Evolutionary conservation across 306 rosid genomes (phyloP), one percentile per base, ranked within the genome.

Genomic region (Vigna mungo): DNA sequence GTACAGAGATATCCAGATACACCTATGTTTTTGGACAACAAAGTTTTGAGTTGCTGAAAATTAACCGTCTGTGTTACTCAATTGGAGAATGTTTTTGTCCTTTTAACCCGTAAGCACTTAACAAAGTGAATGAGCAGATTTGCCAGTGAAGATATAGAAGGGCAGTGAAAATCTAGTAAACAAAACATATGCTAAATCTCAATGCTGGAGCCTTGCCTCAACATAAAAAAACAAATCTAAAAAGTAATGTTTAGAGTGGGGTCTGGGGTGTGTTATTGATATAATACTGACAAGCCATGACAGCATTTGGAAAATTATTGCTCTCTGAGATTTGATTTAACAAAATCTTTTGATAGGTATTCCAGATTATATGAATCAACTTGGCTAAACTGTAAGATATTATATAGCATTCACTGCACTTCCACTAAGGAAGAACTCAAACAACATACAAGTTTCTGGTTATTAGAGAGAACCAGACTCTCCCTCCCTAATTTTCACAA

Each of bases 51-150:
- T 60, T 25, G 69, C 56, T 34, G 43, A 72, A 56, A 52, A 54
- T 43, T 37, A 62, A 78, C 46, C 52, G 30, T 52, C 13, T 5
- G 6, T 34, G 20, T 39, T 43, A 32, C 64, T 60, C 64, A 17
- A 52, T 70, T 56, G 73, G 61, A 69, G 77, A 52, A 71, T 34
- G n/a, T 16, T 25, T 32, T 67, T 25, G 49, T n/a, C 25, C 71
- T 56, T 81, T 48, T 48, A 72, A 69, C 62, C 68, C 44, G 55
- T 37, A 75, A 75, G 60, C 36, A 72, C 60, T 18, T n/a, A 77
- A 49, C 68, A 56, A 61, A 51, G 69, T 9, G 30, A 69, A 49
- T 44, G 59, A 71, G 61, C 69, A 61, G 37, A 79, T 75, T 49
- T 36, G 27, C 53, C 62, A 63, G 58, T 39, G 20, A 68, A 70